phyloP scores from a whole-genome alignment of 805 yeast species.

The Candida maesae region DNA sequence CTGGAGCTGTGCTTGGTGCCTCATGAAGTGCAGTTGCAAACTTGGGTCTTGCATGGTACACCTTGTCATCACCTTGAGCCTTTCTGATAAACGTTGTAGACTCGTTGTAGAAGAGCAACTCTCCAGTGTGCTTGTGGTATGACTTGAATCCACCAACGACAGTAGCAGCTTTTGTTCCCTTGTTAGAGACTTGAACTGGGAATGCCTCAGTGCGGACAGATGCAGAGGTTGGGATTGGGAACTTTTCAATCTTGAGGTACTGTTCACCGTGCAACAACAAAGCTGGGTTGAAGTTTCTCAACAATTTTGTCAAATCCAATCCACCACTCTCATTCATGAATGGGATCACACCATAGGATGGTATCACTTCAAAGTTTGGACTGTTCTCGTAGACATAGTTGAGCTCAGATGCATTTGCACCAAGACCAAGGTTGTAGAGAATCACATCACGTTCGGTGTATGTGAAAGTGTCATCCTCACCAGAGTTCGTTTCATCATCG shows the following conservation, averaged over 20 bases:
- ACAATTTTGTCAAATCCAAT: conserved; percentile 53
- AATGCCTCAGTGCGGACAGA: conserved; percentile 53
- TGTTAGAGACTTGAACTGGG: conserved; percentile 76
- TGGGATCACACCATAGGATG: conserved; percentile 88
- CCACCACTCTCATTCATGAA: conserved; percentile 63
- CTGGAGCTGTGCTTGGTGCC: conserved; percentile 65
- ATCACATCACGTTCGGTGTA: conserved; percentile 71
- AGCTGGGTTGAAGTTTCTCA: conserved; percentile 86
- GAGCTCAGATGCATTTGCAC: conserved; percentile 75
- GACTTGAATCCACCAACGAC: conserved; percentile 73
- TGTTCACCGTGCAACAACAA: conserved; percentile 93
- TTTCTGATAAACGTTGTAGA: conserved; percentile 84
- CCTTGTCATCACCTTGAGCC: conserved; percentile 47
- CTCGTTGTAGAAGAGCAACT: conserved; percentile 71
- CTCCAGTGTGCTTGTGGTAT: conserved; percentile 63
- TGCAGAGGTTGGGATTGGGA: conserved; percentile 76
- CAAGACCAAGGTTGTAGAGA: conserved; percentile 85
- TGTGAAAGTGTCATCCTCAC: conserved; percentile 41
- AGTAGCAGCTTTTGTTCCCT: conserved; percentile 78
- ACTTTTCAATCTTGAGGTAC: conserved; percentile 69
- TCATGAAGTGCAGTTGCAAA: conserved; percentile 62
- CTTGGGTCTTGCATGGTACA: conserved; percentile 43
- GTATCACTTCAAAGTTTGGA: conserved; percentile 76
- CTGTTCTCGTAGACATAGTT: conserved; percentile 76
- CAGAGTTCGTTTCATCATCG: conserved; percentile 43